phyloP scores from a whole-genome alignment of 2,329 filamentous ascomycete species.

The Immersiporthe knoxdaviesiana region DNA sequence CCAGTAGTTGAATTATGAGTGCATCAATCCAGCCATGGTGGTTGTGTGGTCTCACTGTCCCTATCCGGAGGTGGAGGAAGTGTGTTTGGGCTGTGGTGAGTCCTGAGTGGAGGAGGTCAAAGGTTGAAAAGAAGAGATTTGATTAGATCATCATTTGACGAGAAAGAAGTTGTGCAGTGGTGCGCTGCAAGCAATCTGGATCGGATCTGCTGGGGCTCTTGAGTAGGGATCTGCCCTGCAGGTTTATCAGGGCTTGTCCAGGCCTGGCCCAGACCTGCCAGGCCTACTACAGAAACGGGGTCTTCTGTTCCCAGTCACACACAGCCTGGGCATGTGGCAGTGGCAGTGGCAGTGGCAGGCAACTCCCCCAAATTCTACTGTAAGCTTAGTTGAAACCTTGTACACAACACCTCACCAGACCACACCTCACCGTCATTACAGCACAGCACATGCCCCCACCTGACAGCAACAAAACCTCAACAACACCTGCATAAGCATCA shows the following conservation, averaged over 20 bases:
- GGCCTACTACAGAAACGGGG: background rate
- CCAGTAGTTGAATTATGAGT: background rate
- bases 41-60: background rate
- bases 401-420: background rate
- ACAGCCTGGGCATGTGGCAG: background rate
- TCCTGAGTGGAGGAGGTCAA: background rate
- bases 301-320: background rate
- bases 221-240: constrained; percentile 15
- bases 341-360: no score
- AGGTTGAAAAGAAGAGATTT: constrained; percentile 13
- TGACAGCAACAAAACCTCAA: background rate
- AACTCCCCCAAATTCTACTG: background rate
- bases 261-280: background rate
- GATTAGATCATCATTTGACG: constrained; percentile 15
- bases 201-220: background rate
- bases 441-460: background rate
- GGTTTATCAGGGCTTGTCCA: background rate
- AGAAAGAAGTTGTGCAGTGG: constrained; percentile 6
- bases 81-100: background rate
- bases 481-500: background rate
- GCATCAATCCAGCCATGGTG: background rate
- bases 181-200: constrained; percentile 17
- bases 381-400: background rate
- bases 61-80: background rate
- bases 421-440: background rate